These are phyloP conservation scores for Penicillium egyptiacum DNA, from an alignment of 495 filamentous ascomycete genomes.

Conservation along the genomic window DNA sequence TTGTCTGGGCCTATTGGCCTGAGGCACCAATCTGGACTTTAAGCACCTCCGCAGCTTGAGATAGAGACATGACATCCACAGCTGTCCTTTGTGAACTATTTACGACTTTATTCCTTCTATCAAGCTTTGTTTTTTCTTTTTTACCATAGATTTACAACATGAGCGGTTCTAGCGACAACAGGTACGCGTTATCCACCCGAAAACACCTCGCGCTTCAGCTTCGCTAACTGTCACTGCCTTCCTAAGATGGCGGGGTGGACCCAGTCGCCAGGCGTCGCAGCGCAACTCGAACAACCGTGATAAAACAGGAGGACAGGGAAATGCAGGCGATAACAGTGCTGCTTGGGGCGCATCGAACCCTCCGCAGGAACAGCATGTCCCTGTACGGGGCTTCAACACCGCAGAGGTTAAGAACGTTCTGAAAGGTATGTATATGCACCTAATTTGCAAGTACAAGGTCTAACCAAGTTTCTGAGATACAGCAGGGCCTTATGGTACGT, in stretches of 20 bases:
- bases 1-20: constrained; percentile 17
- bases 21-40: constrained; percentile 23
- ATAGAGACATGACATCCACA: constrained; percentile 4
- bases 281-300: constrained; percentile 38
- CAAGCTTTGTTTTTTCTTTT: neutral
- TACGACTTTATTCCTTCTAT: neutral
- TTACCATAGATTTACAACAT: constrained; percentile 24
- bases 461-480: constrained; percentile 11
- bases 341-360: constrained; percentile 32
- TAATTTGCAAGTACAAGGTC: neutral
- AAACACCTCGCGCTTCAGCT: neutral
- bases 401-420: constrained; percentile 44
- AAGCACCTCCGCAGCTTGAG: constrained; percentile 4
- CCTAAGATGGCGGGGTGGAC: constrained; percentile 45
- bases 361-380: constrained; percentile 44
- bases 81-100: constrained; percentile 6
- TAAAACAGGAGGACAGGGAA: constrained; percentile 32
- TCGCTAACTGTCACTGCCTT: constrained; percentile 14
- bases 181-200: constrained; percentile 25
- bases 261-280: constrained; percentile 44
- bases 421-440: constrained; percentile 32
- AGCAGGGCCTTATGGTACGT: constrained; percentile 34
- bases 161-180: constrained; percentile 41
- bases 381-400: constrained; percentile 50
- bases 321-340: constrained; percentile 32